These are phyloP conservation scores for Xylaria nigripes DNA, from an alignment of 495 filamentous ascomycete genomes.

Conservation along the genomic window DNA sequence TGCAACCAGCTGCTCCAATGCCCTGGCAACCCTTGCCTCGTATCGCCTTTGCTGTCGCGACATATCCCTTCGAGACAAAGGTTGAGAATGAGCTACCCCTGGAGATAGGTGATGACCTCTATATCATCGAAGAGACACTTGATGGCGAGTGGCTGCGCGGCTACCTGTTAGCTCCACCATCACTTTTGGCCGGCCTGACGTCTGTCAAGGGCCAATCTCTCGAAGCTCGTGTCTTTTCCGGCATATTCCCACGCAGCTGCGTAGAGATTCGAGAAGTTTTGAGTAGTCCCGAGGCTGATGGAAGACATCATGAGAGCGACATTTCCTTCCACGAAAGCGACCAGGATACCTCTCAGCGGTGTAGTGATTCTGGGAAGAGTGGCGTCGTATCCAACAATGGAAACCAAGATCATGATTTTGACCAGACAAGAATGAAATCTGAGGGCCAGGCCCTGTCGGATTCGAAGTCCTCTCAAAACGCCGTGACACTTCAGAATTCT, in stretches of 20 bases:
- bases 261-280: conserved; percentile 73
- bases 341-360: conserved; percentile 21
- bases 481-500: not conserved
- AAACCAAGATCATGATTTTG: conserved; percentile 21
- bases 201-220: conserved; percentile 87
- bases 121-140: conserved; percentile 90
- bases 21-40: conserved; percentile 94
- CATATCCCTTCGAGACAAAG: conserved; percentile 81
- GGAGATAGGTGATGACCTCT: conserved; percentile 94
- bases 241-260: conserved; percentile 89
- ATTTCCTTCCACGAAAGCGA: conserved; percentile 15
- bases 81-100: conserved; percentile 89
- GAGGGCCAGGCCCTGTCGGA: not conserved
- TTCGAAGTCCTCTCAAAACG: not conserved
- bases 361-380: conserved; percentile 41
- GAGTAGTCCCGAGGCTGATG: conserved; percentile 50
- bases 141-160: conserved; percentile 89
- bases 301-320: conserved; percentile 31
- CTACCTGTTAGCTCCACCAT: conserved; percentile 90
- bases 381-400: conserved; percentile 30
- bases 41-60: conserved; percentile 95
- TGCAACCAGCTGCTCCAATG: conserved; percentile 48
- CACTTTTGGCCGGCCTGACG: conserved; percentile 83
- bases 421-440: not conserved
- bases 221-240: conserved; percentile 91